Conservation (phyloP, 805 yeast species). For the Candida dendrica region DNA sequence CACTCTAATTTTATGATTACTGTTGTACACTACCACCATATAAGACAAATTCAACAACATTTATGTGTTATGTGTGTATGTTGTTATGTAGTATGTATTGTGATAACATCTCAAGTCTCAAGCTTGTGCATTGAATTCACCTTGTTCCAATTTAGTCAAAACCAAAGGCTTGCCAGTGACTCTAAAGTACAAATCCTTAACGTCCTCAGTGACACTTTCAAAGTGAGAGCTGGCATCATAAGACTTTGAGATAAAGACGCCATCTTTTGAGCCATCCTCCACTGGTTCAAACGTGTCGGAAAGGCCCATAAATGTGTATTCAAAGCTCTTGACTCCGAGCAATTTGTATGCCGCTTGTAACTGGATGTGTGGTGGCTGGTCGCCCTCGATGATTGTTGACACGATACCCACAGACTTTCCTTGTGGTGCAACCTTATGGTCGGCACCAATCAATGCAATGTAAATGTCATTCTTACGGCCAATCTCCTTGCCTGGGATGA, state of each 20-base stretch:
- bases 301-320: conserved; percentile 75
- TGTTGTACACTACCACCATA: conserved; percentile 6
- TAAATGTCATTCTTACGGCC: conserved; percentile 91
- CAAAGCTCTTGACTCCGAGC: conserved; percentile 56
- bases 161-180: conserved; percentile 87
- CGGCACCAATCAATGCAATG: conserved; percentile 81
- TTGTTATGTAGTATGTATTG: too few relatives aligned
- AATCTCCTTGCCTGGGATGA: conserved; percentile 94
- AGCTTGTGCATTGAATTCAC: conserved; percentile 20
- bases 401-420: conserved; percentile 90
- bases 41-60: too few relatives aligned
- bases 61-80: too few relatives aligned
- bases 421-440: conserved; percentile 84
- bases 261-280: conserved; percentile 74
- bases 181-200: conserved; percentile 86
- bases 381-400: conserved; percentile 91
- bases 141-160: conserved; percentile 17
- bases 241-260: conserved; percentile 77
- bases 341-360: conserved; percentile 90
- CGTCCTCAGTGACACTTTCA: conserved; percentile 94
- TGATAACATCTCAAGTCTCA: too few relatives aligned
- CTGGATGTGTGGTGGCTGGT: conserved; percentile 88
- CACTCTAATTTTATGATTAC: too few relatives aligned
- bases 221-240: conserved; percentile 95
- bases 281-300: conserved; percentile 85